Percentiles rank a stretch among this genome's conserved stretches.
These are phyloP conservation scores for Xerocomus amazonicus DNA, from an alignment of 1,284 basidiomycete species.

Conservation along the genomic window DNA sequence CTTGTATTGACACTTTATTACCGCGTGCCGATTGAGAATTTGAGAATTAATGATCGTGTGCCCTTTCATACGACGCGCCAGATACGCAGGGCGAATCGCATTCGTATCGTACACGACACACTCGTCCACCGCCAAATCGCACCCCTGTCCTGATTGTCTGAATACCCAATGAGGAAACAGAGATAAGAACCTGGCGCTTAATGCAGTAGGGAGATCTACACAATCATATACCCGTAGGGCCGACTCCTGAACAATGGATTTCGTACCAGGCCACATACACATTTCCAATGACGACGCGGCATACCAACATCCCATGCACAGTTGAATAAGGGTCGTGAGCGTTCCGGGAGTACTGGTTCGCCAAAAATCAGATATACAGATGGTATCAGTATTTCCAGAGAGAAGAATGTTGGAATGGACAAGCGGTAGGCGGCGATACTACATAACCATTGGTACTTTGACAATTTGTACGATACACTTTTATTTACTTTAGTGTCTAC, in stretches of 20 bases:
- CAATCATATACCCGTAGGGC: conserved; percentile 20
- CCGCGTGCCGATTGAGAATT: background rate
- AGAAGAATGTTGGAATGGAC: conserved; percentile 21
- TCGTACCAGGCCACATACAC: conserved; percentile 6
- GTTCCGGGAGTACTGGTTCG: conserved; percentile 17
- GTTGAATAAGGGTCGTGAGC: conserved; percentile 9
- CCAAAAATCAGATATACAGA: conserved; percentile 13
- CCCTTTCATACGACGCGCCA: conserved; percentile 22
- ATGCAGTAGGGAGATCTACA: conserved; percentile 10
- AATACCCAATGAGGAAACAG: conserved; percentile 9
- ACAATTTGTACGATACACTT: no score
- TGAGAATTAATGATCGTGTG: background rate
- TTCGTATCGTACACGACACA: conserved; percentile 25
- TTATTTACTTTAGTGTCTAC: no score
- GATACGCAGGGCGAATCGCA: conserved; percentile 27
- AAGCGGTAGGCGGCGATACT: no score
- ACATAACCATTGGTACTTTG: no score
- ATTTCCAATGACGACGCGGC: conserved; percentile 24
- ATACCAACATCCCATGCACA: conserved; percentile 23
- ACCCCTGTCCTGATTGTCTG: conserved; percentile 12
- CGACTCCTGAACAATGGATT: conserved; percentile 13
- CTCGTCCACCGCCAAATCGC: conserved; percentile 21
- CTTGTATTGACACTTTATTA: background rate
- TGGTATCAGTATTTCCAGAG: background rate
- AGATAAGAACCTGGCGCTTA: no score